Conservation (phyloP, 495 filamentous ascomycete species). For the Gamarada debralockiae region DNA sequence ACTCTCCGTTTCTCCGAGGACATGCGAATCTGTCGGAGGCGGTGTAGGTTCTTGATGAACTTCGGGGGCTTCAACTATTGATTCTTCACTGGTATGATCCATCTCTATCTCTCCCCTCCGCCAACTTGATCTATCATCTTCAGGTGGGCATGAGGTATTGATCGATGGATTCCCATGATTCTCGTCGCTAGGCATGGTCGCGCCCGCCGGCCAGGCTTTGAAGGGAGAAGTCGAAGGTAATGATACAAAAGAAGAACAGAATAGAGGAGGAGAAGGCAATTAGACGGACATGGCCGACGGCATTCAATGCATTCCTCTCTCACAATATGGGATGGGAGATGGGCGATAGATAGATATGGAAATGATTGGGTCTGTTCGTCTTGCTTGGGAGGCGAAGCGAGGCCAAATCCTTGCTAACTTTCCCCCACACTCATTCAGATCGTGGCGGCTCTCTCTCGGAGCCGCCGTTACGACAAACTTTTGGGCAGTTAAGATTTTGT, state of each 20-base stretch:
- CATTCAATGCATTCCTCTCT: constrained; percentile 7
- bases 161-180: constrained; percentile 7
- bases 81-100: constrained; percentile 19
- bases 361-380: too few species aligned
- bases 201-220: constrained; percentile 24
- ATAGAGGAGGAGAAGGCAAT: constrained; percentile 5
- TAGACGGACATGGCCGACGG: constrained; percentile 20
- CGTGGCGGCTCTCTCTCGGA: too few species aligned
- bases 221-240: constrained; percentile 14
- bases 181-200: constrained; percentile 42
- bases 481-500: too few species aligned
- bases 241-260: constrained; percentile 25
- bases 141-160: constrained; percentile 31
- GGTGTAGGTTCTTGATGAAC: constrained; percentile 26
- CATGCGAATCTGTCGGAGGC: constrained; percentile 16
- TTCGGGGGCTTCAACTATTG: constrained; percentile 10
- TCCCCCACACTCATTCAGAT: too few species aligned
- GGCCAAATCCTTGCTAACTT: background rate
- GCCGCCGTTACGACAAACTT: too few species aligned
- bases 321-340: background rate
- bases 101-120: constrained; percentile 20
- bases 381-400: background rate
- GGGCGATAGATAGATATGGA: too few species aligned
- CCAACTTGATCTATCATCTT: constrained; percentile 29
- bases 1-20: constrained; percentile 16